Evolutionary conservation across 73 alveolate species (phyloP), one percentile per base, ranked within the genome.

Genomic region (Symbiodinium natans): DNA sequence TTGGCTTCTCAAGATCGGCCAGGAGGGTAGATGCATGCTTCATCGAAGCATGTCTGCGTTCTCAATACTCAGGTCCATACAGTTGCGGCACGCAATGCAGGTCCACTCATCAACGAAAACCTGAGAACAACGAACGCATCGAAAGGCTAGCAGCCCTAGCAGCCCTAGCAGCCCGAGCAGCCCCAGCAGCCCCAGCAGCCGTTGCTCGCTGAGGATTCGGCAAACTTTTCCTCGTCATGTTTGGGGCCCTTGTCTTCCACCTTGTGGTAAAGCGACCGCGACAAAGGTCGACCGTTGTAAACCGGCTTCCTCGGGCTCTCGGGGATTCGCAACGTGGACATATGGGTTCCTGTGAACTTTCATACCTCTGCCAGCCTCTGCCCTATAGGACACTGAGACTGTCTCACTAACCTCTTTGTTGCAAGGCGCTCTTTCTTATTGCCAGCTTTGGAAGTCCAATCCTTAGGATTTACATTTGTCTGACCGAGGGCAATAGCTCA

Each of bases 81-180:
- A 92, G 68, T 92, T 92, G 63, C 98, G 92, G 68, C 98, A 92
- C 10, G 92, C 92, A 46, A 92, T 92, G 92, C 98, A 92, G 27
- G 92, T 74, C 90, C 90, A 92, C 83, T 92, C 98, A 48, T 92
- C 98, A 6, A 92, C 98, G 29, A 92, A 92, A 71, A 92, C 98
- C 97, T 90, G 19, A 27, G n/a, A 31, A 77, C 38, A 71, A 10
- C 21, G 41, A 15, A 15, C 17, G 40, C n/a, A 21, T 1, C 3
- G 83, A 71, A 71, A 71, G 17, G 19, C 83, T 13, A 71, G 17
- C 17, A 25, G 39, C 1, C 41, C n/a, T n/a, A n/a, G n/a, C n/a
- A n/a, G n/a, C n/a, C n/a, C n/a, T n/a, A n/a, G n/a, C n/a, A n/a
- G n/a, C n/a, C n/a, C n/a, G n/a, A n/a, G n/a, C n/a, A n/a, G n/a